These are phyloP conservation scores for Metschnikowia henanensis DNA, from an alignment of 805 yeast species.

Conservation along the genomic window DNA sequence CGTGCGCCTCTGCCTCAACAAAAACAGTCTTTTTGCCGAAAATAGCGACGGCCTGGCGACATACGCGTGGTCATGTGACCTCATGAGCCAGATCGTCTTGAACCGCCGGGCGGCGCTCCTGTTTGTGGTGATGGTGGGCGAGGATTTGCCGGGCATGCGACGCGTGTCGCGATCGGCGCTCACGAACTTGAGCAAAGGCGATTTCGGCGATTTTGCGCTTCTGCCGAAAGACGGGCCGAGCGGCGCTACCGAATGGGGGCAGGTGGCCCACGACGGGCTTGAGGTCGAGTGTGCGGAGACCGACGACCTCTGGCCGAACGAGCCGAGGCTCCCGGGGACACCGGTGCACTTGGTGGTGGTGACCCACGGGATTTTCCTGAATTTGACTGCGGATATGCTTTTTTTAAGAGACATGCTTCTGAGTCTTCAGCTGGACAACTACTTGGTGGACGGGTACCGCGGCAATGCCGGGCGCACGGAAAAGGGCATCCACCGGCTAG, in stretches of 20 bases:
- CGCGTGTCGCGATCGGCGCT: slow-evolving; percentile 26
- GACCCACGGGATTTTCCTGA: slow-evolving; percentile 47
- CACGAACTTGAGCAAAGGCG: slow-evolving; percentile 17
- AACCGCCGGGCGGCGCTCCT: slow-evolving; percentile 30
- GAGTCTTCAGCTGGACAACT: slow-evolving; percentile 28
- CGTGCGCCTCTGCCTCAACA: slow-evolving; percentile 51
- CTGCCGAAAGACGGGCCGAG: slow-evolving; percentile 9
- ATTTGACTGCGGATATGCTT: slow-evolving; percentile 46
- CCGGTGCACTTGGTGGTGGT: slow-evolving; percentile 42
- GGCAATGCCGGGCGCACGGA: slow-evolving; percentile 46
- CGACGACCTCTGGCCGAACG: slow-evolving; percentile 34
- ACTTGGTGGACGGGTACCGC: slow-evolving; percentile 36
- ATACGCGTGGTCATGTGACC: slow-evolving; percentile 39
- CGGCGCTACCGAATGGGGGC: slow-evolving; percentile 15
- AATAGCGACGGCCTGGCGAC: slow-evolving; percentile 18
- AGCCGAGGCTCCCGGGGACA: slow-evolving; percentile 20
- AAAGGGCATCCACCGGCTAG: slow-evolving; percentile 38
- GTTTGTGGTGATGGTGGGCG: slow-evolving; percentile 41
- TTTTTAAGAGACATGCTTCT: slow-evolving; percentile 35
- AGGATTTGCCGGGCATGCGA: slow-evolving; percentile 33
- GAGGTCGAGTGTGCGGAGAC: slow-evolving; percentile 27
- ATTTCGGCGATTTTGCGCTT: slow-evolving; percentile 19
- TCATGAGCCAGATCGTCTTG: slow-evolving; percentile 42
- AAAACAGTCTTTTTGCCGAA: slow-evolving; percentile 32
- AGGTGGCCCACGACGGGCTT: slow-evolving; percentile 16